Evolutionary conservation across 441 rosid genomes (phyloP), one percentile per base, ranked within the genome.

Genomic region (Populus hybrid): DNA sequence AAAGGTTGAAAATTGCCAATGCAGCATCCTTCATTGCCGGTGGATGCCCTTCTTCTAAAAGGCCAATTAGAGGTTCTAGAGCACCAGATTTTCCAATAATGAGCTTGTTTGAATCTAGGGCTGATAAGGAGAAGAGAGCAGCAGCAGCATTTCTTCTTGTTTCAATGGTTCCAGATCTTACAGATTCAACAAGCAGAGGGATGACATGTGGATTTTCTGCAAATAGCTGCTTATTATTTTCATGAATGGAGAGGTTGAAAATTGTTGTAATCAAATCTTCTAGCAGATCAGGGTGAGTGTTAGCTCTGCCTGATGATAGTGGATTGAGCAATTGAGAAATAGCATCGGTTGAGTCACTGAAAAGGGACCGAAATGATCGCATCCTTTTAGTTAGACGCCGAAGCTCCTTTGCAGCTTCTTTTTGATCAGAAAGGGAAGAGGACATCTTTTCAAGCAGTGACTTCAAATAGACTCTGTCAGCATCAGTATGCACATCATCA

Each of bases 61-160:
- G 95, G 74, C 88, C 84, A 9, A 92, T 81, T 14, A 95, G 91
- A 35, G 93, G 93, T 80, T 83, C 89, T 36, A 95, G 56, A 69
- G 91, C 93, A 76, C 97, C 96, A 0, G 90, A 88, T 80, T 88
- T 88, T 33, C 97, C 99, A 21, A 95, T 87, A 9, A 86, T 81
- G 35, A 67, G 76, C 83, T 92, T 95, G 82, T 91, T 89, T 2
- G 98, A 86, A 82, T 95, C 95, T 2, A 92, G 84, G 11, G 97
- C 90, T 0, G 98, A 89, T n/a, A 95, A 78, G 21, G 97, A 87
- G 74, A 93, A 95, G 38, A 93, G 82, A 1, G 98, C 86, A 1
- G 99, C 98, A 26, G 99, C 96, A 36, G 99, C 97, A 78, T 93
- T 95, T 79, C 92, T 89, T 80, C 89, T 93, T 1, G 97, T 89